Evolutionary conservation across 176 grass and related monocot species (phyloP).

Genomic region (Miscanthus lutarioriparius): DNA sequence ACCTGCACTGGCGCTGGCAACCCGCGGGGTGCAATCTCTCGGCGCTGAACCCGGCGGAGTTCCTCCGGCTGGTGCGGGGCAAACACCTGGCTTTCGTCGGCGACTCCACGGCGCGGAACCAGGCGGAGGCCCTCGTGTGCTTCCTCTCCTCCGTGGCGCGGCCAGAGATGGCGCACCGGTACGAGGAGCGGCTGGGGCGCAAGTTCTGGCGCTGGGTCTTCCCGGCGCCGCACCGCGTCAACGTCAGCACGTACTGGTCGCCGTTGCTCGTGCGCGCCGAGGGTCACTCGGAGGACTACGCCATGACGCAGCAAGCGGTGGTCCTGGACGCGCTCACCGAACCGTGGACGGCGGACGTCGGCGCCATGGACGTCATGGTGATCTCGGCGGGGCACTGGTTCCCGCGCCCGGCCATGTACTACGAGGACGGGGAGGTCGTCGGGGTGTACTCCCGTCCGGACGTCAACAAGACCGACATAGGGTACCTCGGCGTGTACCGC

Average conservation of each 20-base stretch:
- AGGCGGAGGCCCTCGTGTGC: slow-evolving; percentile 46
- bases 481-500: slow-evolving; percentile 14
- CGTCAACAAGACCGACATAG: slow-evolving; percentile 15
- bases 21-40: slow-evolving; percentile 27
- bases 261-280: slow-evolving; percentile 38
- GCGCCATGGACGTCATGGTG: slow-evolving; percentile 29
- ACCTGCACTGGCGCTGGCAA: slow-evolving; percentile 50
- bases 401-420: slow-evolving; percentile 29
- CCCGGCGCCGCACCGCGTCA: slow-evolving; percentile 33
- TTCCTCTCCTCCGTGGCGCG: slow-evolving; percentile 28
- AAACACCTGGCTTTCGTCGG: slow-evolving; percentile 43
- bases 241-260: slow-evolving; percentile 54
- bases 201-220: slow-evolving; percentile 44
- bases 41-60: slow-evolving; percentile 24
- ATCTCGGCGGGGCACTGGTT: slow-evolving; percentile 49
- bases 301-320: background rate
- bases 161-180: slow-evolving; percentile 21
- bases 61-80: slow-evolving; percentile 28
- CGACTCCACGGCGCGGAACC: slow-evolving; percentile 49
- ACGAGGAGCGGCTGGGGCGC: slow-evolving; percentile 27
- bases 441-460: slow-evolving; percentile 27
- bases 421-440: slow-evolving; percentile 36
- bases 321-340: slow-evolving; percentile 37
- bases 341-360: slow-evolving; percentile 31
- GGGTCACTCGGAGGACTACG: slow-evolving; percentile 31